phyloP scores from a whole-genome alignment of 2,329 filamentous ascomycete species.

The Trichoderma hamatum region DNA sequence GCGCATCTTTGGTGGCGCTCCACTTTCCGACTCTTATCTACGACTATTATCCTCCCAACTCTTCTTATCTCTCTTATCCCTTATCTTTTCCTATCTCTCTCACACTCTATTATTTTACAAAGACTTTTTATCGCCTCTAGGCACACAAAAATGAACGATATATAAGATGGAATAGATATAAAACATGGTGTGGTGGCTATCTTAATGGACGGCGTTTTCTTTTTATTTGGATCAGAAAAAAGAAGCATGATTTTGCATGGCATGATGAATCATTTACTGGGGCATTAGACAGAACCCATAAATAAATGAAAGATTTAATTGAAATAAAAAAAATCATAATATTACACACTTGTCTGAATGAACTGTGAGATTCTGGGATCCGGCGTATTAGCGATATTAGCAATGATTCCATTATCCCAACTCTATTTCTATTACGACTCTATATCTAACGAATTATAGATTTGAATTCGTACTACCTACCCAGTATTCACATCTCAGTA shows the following conservation, averaged over 20 bases:
- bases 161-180: slow-evolving; percentile 14
- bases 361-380: neutral
- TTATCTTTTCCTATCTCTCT: neutral
- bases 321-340: neutral
- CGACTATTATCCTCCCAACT: neutral
- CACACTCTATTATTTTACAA: neutral
- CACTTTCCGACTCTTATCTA: slow-evolving; percentile 11
- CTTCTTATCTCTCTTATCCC: neutral
- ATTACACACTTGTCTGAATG: neutral
- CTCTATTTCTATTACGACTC: neutral
- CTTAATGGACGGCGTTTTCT: neutral
- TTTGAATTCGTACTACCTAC: neutral
- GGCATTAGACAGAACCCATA: slow-evolving; percentile 17
- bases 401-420: neutral
- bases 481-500: neutral
- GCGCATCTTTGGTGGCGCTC: neutral
- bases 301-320: neutral
- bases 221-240: neutral
- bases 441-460: neutral
- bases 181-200: slow-evolving; percentile 4
- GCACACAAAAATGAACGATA: slow-evolving; percentile 10
- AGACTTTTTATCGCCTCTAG: slow-evolving; percentile 10
- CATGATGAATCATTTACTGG: neutral
- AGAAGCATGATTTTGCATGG: neutral
- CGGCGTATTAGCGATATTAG: neutral